These are phyloP conservation scores for Quercus ilex DNA, from an alignment of 306 rosid species.

Conservation along the genomic window DNA sequence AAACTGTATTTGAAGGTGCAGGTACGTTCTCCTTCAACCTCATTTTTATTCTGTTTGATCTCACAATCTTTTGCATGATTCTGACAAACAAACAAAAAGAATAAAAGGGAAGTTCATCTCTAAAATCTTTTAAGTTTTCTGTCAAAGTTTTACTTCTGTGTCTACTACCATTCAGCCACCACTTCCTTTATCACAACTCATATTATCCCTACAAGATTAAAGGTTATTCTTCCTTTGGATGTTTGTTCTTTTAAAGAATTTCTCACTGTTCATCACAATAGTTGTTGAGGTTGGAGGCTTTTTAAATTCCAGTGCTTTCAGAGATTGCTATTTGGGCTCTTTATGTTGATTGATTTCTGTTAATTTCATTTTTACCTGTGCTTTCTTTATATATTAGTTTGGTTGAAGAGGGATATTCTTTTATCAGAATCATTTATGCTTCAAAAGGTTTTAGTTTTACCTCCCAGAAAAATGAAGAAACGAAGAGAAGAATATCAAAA, in stretches of 20 bases:
- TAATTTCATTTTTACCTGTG: neutral
- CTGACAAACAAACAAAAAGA: neutral
- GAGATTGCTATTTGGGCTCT: neutral
- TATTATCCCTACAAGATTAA: neutral
- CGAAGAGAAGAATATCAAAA: too few species aligned
- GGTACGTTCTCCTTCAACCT: slow-evolving; percentile 31
- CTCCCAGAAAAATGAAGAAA: too few species aligned
- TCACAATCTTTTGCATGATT: neutral
- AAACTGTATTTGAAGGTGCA: slow-evolving; percentile 87
- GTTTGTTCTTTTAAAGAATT: neutral
- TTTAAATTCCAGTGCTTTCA: neutral
- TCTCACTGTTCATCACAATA: neutral
- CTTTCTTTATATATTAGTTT: neutral
- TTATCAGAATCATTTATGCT: neutral
- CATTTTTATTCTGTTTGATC: neutral
- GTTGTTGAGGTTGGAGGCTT: neutral
- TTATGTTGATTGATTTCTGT: neutral
- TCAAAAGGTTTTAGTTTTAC: neutral
- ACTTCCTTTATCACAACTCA: neutral
- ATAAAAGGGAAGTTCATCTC: neutral
- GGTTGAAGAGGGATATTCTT: neutral
- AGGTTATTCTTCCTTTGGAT: neutral
- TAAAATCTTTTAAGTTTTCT: neutral
- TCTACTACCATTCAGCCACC: neutral
- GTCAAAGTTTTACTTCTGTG: neutral